A percentile compares a stretch with the other conserved stretches of the same genome.
Conservation (phyloP, 2,329 filamentous ascomycete species). For the Sclerotinia subarctica region DNA sequence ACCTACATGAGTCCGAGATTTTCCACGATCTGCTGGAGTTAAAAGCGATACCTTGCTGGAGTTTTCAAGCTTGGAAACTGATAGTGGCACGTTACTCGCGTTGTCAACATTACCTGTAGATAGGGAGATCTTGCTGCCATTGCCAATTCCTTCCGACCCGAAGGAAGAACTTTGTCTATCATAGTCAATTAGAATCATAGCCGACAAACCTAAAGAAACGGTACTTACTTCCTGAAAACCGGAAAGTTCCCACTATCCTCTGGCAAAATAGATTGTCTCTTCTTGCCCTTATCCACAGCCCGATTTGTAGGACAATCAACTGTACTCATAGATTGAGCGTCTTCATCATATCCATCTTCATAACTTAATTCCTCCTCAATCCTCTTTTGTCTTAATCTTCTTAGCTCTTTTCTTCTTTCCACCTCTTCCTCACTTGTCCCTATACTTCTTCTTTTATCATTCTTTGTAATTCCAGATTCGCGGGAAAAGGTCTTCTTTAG, state of each 20-base stretch:
- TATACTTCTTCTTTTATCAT: constrained; percentile 42
- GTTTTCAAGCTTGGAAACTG: background rate
- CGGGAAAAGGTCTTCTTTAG: constrained; percentile 44
- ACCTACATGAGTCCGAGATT: constrained; percentile 4
- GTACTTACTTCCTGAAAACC: constrained; percentile 10
- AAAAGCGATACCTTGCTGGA: constrained; percentile 2
- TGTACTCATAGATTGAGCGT: constrained; percentile 36
- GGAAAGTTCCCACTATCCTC: constrained; percentile 21
- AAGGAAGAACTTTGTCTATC: constrained; percentile 7
- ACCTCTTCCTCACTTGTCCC: constrained; percentile 52
- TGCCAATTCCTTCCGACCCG: background rate
- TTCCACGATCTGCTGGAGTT: background rate
- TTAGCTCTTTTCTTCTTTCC: constrained; percentile 54
- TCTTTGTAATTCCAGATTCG: constrained; percentile 42
- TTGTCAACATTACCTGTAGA: constrained; percentile 2
- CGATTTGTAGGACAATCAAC: constrained; percentile 13
- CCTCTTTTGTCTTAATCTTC: constrained; percentile 52
- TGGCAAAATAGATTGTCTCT: constrained; percentile 17
- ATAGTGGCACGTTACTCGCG: background rate
- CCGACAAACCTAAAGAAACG: background rate
- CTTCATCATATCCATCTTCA: constrained; percentile 44
- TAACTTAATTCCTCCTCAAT: constrained; percentile 57
- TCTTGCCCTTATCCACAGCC: constrained; percentile 1
- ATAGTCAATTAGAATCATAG: background rate
- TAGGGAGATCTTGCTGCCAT: constrained; percentile 6